phyloP scores from a whole-genome alignment of 1,139 yeast species.

The Suhomyces yuchorum region DNA sequence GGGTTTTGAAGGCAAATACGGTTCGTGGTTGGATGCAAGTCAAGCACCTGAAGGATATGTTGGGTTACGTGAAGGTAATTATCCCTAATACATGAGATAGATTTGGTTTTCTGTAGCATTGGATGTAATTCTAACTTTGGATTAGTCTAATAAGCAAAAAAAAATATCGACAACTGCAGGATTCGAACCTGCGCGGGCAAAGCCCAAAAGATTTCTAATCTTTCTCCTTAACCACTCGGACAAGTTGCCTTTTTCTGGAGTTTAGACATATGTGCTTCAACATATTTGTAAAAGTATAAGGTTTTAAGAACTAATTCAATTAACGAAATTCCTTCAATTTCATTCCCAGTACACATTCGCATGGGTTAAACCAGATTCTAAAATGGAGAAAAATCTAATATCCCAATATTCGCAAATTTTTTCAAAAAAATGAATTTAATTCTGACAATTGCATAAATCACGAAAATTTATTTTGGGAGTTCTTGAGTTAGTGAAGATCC shows the following conservation, averaged over 20 bases:
- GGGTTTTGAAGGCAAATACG: conserved; percentile 47
- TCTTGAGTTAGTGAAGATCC: conserved; percentile 55
- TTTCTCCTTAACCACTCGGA: conserved; percentile 43
- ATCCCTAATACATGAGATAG: conserved; percentile 27
- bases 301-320: too few species aligned
- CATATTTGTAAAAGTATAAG: too few species aligned
- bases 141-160: too few species aligned
- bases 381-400: too few species aligned
- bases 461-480: conserved; percentile 17
- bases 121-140: too few species aligned
- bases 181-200: conserved; percentile 59
- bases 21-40: conserved; percentile 35
- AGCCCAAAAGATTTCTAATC: conserved; percentile 47
- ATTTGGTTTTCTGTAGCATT: background rate
- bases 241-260: conserved; percentile 24
- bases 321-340: too few species aligned
- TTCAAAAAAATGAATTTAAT: background rate
- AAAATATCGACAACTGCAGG: conserved; percentile 44
- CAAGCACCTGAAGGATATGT: conserved; percentile 48
- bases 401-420: background rate
- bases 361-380: too few species aligned
- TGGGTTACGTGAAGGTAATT: conserved; percentile 43
- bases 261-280: too few species aligned
- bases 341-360: too few species aligned
- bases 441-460: background rate